These are phyloP conservation scores for Hydrangea macrophylla DNA, from an alignment of 148 eudicot species.

Conservation along the genomic window DNA sequence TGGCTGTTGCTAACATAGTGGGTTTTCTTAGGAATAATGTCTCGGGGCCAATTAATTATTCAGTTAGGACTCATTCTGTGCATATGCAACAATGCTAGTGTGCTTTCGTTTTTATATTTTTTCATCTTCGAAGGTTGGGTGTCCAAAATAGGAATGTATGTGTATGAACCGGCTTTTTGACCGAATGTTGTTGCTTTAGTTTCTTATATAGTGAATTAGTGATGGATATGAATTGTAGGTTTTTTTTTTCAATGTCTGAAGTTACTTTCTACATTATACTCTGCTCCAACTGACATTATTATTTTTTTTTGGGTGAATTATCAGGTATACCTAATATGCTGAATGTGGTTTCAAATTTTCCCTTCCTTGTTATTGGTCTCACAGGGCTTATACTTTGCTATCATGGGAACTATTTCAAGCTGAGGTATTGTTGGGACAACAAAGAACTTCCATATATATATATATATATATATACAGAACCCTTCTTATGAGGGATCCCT, in stretches of 20 bases:
- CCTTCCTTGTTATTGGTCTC: slow-evolving; percentile 76
- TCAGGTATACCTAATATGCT: slow-evolving; percentile 87
- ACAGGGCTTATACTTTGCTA: slow-evolving; percentile 77
- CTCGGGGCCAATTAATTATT: not conserved
- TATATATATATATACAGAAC: no score
- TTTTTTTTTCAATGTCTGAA: slow-evolving; percentile 5
- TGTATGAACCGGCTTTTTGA: not conserved
- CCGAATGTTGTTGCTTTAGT: not conserved
- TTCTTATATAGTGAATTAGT: not conserved
- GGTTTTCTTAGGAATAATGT: not conserved
- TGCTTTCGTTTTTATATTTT: not conserved
- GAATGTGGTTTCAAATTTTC: slow-evolving; percentile 85
- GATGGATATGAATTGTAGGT: not conserved
- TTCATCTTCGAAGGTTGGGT: not conserved
- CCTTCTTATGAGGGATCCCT: no score
- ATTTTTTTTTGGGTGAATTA: slow-evolving; percentile 19
- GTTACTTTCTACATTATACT: not conserved
- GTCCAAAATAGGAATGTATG: not conserved
- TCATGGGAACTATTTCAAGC: slow-evolving; percentile 62
- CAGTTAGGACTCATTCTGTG: not conserved
- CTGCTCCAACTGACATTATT: slow-evolving; percentile 14
- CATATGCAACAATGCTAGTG: not conserved
- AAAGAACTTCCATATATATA: no score
- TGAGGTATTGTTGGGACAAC: slow-evolving; percentile 78
- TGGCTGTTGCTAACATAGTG: not conserved